phyloP scores from a whole-genome alignment of 495 filamentous ascomycete genomes.

The Trichoderma asperelloides region DNA sequence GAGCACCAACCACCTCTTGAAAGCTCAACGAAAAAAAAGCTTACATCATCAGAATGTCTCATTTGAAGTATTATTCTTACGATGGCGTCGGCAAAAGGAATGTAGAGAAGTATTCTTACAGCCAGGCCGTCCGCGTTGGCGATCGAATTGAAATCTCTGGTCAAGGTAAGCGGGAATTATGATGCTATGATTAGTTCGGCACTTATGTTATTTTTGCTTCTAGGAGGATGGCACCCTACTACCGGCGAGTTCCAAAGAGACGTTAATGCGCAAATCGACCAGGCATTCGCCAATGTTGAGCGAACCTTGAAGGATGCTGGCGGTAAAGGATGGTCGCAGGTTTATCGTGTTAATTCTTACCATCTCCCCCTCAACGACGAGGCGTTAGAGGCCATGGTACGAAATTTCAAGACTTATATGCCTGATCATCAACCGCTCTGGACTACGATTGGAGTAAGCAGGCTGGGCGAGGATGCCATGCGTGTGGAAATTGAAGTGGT shows the following conservation, averaged over 20 bases:
- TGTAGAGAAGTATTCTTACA: constrained; percentile 33
- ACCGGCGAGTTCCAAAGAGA: constrained; percentile 29
- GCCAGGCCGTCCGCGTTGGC: constrained; percentile 45
- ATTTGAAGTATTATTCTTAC: background rate
- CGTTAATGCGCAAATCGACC: constrained; percentile 41
- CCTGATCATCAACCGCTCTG: constrained; percentile 22
- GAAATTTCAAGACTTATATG: constrained; percentile 40
- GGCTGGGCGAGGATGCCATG: constrained; percentile 14
- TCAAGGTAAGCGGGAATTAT: constrained; percentile 32
- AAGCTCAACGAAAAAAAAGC: too few relatives aligned
- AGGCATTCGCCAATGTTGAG: constrained; percentile 48
- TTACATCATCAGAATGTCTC: background rate
- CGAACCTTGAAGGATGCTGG: constrained; percentile 38
- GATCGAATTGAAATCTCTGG: constrained; percentile 45
- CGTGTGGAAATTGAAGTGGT: constrained; percentile 40
- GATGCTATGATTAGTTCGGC: background rate
- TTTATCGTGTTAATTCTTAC: constrained; percentile 43
- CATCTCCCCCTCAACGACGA: constrained; percentile 34
- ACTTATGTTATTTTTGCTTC: background rate
- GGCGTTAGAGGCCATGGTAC: constrained; percentile 30
- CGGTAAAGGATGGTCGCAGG: constrained; percentile 50
- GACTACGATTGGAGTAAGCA: constrained; percentile 13
- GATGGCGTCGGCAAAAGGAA: background rate
- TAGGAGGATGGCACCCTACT: constrained; percentile 44
- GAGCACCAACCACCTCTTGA: too few relatives aligned